Percentiles rank a stretch among this genome's conserved stretches.
These are phyloP conservation scores for Vaccinium macrocarpon DNA, from an alignment of 148 eudicot genomes.

Conservation along the genomic window DNA sequence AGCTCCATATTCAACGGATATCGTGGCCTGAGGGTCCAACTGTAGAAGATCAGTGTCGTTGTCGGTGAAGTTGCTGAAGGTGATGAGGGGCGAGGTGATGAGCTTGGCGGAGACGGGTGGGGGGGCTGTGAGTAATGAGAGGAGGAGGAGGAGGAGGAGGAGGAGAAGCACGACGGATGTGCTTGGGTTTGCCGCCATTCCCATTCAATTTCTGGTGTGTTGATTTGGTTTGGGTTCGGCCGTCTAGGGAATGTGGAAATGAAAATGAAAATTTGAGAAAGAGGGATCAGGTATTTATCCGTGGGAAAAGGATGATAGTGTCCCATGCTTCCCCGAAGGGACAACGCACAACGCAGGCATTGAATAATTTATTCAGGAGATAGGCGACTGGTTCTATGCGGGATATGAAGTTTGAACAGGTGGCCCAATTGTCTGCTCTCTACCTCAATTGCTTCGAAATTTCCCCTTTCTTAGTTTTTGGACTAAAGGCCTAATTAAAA, in stretches of 20 bases:
- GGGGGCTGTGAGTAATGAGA: neutral
- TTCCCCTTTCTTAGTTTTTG: too few species aligned
- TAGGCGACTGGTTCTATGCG: too few species aligned
- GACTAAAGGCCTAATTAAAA: too few species aligned
- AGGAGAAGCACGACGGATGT: neutral
- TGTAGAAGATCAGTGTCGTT: neutral
- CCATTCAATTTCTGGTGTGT: neutral
- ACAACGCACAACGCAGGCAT: too few species aligned
- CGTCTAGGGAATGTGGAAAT: too few species aligned
- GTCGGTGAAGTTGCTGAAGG: neutral
- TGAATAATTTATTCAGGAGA: too few species aligned
- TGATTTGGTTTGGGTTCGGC: neutral
- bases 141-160: neutral
- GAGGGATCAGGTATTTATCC: too few species aligned
- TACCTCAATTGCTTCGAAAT: too few species aligned
- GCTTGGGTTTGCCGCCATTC: neutral
- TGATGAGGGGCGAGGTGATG: neutral
- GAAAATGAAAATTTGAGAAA: neutral
- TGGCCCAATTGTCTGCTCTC: too few species aligned
- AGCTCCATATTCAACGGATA: slow-evolving; percentile 13
- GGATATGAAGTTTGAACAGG: too few species aligned
- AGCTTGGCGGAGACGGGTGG: slow-evolving; percentile 10
- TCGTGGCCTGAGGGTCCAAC: slow-evolving; percentile 22
- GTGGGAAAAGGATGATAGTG: too few species aligned
- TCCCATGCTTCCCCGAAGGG: too few species aligned